phyloP scores from a whole-genome alignment of 805 yeast genomes.

The Candida anglica region DNA sequence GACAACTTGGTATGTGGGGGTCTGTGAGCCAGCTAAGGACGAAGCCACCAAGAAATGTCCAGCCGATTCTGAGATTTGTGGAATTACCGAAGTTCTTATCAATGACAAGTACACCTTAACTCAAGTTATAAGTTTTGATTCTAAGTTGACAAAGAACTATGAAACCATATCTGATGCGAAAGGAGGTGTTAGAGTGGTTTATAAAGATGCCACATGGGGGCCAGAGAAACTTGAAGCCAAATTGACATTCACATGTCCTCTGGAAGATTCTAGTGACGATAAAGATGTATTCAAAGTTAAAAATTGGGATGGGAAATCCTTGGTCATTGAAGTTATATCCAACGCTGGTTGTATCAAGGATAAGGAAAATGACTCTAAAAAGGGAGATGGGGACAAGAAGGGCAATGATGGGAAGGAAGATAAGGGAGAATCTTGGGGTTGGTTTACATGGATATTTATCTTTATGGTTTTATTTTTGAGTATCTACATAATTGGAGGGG shows the following conservation, averaged over 20 bases:
- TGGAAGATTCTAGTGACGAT: slow-evolving; percentile 15
- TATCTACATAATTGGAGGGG: slow-evolving; percentile 67
- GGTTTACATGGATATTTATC: slow-evolving; percentile 80
- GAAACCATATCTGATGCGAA: slow-evolving; percentile 22
- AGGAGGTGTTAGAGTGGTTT: slow-evolving; percentile 32
- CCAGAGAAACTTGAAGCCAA: slow-evolving; percentile 44
- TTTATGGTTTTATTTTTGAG: slow-evolving; percentile 66
- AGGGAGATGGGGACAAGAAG: slow-evolving; percentile 15
- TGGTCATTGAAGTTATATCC: slow-evolving; percentile 27
- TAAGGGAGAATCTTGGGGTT: slow-evolving; percentile 62
- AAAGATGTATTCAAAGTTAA: slow-evolving; percentile 21
- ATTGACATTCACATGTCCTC: slow-evolving; percentile 45
- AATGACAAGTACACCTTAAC: slow-evolving; percentile 49
- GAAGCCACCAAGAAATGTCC: slow-evolving; percentile 52
- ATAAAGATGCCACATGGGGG: slow-evolving; percentile 72
- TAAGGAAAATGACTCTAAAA: slow-evolving; percentile 20
- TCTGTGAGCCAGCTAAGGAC: slow-evolving; percentile 54
- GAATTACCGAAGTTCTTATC: slow-evolving; percentile 52
- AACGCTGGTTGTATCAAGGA: slow-evolving; percentile 38
- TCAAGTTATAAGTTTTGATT: slow-evolving; percentile 58
- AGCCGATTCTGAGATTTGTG: slow-evolving; percentile 73
- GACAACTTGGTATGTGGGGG: slow-evolving; percentile 64
- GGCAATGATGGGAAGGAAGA: slow-evolving; percentile 13
- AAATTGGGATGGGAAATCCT: slow-evolving; percentile 33
- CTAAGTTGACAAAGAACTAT: slow-evolving; percentile 31